Base-by-base conservation (phyloP, 2,329 filamentous ascomycete genomes). In the Botryosphaeria dothidea region DNA sequence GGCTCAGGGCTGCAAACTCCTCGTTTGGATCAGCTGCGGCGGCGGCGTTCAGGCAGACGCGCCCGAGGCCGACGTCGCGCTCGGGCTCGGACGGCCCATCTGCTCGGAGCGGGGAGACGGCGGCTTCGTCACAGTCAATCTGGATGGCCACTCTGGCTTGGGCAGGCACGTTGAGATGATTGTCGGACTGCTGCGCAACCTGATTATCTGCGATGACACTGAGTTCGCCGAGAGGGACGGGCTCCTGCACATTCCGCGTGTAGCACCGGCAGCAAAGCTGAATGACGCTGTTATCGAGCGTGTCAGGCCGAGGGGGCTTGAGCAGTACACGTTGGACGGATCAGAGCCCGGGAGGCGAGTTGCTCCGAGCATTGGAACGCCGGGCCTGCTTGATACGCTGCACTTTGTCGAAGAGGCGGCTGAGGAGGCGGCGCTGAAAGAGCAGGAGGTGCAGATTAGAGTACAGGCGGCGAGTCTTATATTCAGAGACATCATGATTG, bases 371-470 rank as follows among this genome's bases (percentile, higher is more conserved):
- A 25, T 64, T 25, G 34, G 34, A 17, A 46, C 36, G 31, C 29
- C 49, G 3, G 61, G 61, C 23, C 36, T 41, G 21, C 41, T 60
- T 7, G 61, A 49, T n/a, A 46, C 49, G 13, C 43, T 65, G 15
- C 6, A 34, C 29, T 65, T 48, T 4, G 29, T 27, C 8, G 25
- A 60, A 25, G 46, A 54, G 29, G 23, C 41, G 41, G 43, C 15
- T 3, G 11, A 15, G 0, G 0, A 17, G 19, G 17, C 68, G 71
- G 8, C 46, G 67, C 75, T 23, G 9, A 15, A 23, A 69, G 72
- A 13, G 41, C 66, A 74, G n/a, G 60, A 74, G 0, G 70, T 79
- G 3, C 75, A 78, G 31, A 48, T 72, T 13, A 52, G 66, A 27
- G 25, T 62, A 2, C 17, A 3, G 1, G 64, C 66, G n/a, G 31